Percentiles rank a stretch among this genome's conserved stretches.
These are phyloP conservation scores for Fistulina hepatica DNA, from an alignment of 1,284 basidiomycete species.

Conservation along the genomic window DNA sequence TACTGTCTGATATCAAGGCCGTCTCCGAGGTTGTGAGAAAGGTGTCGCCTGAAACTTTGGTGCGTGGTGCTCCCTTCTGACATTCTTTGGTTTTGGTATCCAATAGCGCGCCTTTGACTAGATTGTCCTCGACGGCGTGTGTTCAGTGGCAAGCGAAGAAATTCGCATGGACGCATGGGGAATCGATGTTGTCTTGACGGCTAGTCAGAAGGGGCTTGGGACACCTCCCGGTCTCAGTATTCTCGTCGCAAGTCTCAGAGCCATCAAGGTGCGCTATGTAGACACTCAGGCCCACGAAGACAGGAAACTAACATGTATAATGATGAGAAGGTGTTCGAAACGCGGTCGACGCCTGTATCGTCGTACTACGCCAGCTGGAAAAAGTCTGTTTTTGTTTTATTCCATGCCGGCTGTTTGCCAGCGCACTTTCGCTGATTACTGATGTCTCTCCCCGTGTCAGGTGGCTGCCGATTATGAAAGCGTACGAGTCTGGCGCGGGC, in stretches of 20 bases:
- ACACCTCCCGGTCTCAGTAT: slow-evolving; percentile 92
- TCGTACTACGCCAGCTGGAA: slow-evolving; percentile 90
- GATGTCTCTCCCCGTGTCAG: slow-evolving; percentile 24
- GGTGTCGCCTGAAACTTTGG: slow-evolving; percentile 81
- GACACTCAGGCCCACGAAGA: too few species aligned
- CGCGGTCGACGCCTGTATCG: slow-evolving; percentile 57
- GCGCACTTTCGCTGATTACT: not conserved
- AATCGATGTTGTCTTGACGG: slow-evolving; percentile 83
- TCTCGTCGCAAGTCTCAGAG: slow-evolving; percentile 71
- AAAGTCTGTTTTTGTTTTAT: slow-evolving; percentile 34
- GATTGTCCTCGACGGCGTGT: slow-evolving; percentile 87
- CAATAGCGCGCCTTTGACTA: slow-evolving; percentile 16
- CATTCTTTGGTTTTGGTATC: slow-evolving; percentile 7
- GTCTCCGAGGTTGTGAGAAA: slow-evolving; percentile 68
- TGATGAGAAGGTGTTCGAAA: slow-evolving; percentile 59
- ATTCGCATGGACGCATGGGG: slow-evolving; percentile 93
- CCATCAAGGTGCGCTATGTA: slow-evolving; percentile 45
- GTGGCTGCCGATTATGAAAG: slow-evolving; percentile 91
- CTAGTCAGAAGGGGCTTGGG: slow-evolving; percentile 93
- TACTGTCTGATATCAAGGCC: slow-evolving; percentile 77
- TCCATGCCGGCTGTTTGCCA: slow-evolving; percentile 1
- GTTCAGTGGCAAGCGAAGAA: slow-evolving; percentile 93
- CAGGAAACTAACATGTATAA: too few species aligned
- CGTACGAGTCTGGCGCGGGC: slow-evolving; percentile 65
- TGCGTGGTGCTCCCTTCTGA: too few species aligned